Evolutionary conservation across 345 rosid species (phyloP), one percentile per base, ranked within the genome.

Genomic region (Triadica sebifera): DNA sequence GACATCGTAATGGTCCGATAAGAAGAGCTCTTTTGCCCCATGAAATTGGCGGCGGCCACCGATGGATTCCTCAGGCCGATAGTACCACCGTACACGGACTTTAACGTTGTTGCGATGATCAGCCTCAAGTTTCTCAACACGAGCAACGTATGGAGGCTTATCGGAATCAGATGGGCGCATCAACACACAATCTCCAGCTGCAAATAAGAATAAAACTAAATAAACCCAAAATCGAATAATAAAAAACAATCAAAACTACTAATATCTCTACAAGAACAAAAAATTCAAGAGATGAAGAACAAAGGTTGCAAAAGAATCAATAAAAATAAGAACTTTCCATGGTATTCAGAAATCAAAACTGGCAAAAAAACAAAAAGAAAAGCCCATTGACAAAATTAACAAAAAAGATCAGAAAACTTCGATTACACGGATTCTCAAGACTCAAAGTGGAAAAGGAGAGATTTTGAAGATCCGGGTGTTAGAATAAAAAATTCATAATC

Each of bases 21-120:
- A 71, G 79, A 91, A 91, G 16, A 91, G 84, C 75, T 90, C 97
- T 80, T 90, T 91, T 1, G 94, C 91, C 50, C 97, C 97, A 73
- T 91, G 97, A 74, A 90, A 91, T 72, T 89, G 94, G 66, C 97
- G 86, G 70, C 97, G 85, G 49, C 97, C 97, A 65, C 97, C 97
- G 53, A 90, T 82, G 5, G 97, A 91, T 81, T 91, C 97, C 85
- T 91, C 94, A 2, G 97, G 97, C 12, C 94, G 89, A 71, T 91
- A 91, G 65, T 91, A 91, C 97, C 97, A 91, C 63, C 87, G 82
- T 12, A 89, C 90, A 52, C 86, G 91, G 64, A 91, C 94, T 77
- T 89, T 91, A 68, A 90, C 88, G 38, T 88, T 91, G 80, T 84
- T 87, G 61, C 97, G 84, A 11, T 87, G 87, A 79, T 91, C 97